Evolutionary conservation across 2,329 filamentous ascomycete genomes (phyloP), one percentile per base, ranked within the genome.

Genomic region (Ophiostoma ips): DNA sequence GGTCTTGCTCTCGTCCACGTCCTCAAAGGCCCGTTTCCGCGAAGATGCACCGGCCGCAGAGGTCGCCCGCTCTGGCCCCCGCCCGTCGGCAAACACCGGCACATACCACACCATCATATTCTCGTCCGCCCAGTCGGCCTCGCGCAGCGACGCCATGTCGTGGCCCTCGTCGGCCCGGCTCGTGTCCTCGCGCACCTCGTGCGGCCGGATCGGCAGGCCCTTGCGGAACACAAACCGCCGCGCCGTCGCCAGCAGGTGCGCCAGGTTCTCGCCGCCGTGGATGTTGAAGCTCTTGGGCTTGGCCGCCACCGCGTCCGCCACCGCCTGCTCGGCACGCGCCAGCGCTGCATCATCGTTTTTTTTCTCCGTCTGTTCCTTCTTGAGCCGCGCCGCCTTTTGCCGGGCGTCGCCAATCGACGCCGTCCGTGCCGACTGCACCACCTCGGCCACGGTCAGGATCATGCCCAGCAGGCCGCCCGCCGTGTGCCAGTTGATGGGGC

Each of bases 41-140:
- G 58, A 52, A 34, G 51, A 54, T 21, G 19, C 9, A 59, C 35
- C 16, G 12, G 31, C 9, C 12, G 31, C 16, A n/a, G 19, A 8
- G 7, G 34, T 18, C 10, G 34, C 6, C n/a, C 15, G 13, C 13
- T 24, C 35, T 40, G 15, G 5, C 19, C 16, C 11, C 9, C 28
- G 11, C 1, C 37, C 31, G 28, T 60, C 48, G 49, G 60, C 50
- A 66, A 68, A 50, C 50, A 66, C 36, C 0, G 84, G 76, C 60
- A 96, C 72, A 43, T 87, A 82, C 90, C 90, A 96, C 1, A 95
- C 84, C 52, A 81, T 79, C 50, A 95, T 78, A 55, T 82, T 80
- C 11, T 77, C 71, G 62, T 96, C 90, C 52, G 77, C 64, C 75
- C 79, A 94, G 46, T 86, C 80, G 0, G 88, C 85, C 43, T 69